Conservation (phyloP, 1,284 basidiomycete species). For the Pseudozyma tsukubaensis region DNA sequence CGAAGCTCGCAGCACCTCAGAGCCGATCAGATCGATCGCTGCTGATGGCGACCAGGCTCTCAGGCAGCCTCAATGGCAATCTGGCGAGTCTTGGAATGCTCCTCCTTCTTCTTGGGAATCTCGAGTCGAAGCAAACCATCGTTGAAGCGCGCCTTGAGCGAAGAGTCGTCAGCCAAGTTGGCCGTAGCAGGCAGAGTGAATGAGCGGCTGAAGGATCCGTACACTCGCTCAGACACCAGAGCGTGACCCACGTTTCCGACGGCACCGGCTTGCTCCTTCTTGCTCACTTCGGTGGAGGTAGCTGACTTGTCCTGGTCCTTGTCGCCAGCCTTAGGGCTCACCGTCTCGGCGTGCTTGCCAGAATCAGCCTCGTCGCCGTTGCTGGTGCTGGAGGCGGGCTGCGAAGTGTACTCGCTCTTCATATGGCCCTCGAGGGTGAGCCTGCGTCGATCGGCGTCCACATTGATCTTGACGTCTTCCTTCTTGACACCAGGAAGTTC, state of each 20-base stretch:
- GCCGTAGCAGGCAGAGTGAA: conserved; percentile 51
- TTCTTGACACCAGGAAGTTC: conserved; percentile 56
- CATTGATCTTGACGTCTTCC: conserved; percentile 54
- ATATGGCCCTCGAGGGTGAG: conserved; percentile 52
- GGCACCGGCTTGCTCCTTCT: conserved; percentile 28
- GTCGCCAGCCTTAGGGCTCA: not conserved
- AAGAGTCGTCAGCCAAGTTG: conserved; percentile 35
- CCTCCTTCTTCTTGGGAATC: conserved; percentile 54
- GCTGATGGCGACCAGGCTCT: not conserved
- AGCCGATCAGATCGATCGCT: not conserved
- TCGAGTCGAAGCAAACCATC: conserved; percentile 56
- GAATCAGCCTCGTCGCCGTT: not conserved
- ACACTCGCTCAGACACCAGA: conserved; percentile 52
- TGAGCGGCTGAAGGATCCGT: conserved; percentile 54
- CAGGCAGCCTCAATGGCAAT: conserved; percentile 42
- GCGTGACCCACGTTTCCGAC: conserved; percentile 34
- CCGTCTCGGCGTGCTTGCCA: not conserved
- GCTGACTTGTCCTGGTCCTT: conserved; percentile 9
- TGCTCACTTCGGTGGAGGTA: conserved; percentile 35
- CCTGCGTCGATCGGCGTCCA: conserved; percentile 48
- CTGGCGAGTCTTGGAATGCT: conserved; percentile 52
- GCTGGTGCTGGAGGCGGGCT: conserved; percentile 5
- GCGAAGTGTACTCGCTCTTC: conserved; percentile 42
- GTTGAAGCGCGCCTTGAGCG: conserved; percentile 53
- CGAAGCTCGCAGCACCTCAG: not conserved